These are phyloP conservation scores for Penicillium cinerascens DNA, from an alignment of 495 filamentous ascomycete species.

Conservation along the genomic window DNA sequence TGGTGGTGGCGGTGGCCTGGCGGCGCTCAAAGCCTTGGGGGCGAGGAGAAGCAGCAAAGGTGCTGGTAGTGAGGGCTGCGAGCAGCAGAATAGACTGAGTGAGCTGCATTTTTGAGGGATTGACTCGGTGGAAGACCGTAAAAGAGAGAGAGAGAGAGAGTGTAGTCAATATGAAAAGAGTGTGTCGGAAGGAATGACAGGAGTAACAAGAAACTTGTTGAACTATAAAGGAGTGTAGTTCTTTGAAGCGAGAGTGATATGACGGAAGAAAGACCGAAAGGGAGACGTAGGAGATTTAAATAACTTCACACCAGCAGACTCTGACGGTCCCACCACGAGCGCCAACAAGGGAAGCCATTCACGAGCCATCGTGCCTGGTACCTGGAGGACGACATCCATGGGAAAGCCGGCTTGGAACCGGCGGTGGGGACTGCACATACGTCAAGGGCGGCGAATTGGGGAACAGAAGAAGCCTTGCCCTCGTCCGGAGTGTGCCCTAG, in stretches of 20 bases:
- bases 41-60: conserved; percentile 13
- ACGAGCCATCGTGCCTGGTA: conserved; percentile 17
- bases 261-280: neutral
- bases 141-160: conserved; percentile 1
- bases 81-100: conserved; percentile 38
- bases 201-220: conserved; percentile 20
- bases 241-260: conserved; percentile 16
- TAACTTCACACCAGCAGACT: conserved; percentile 7
- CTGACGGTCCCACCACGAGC: conserved; percentile 6
- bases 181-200: conserved; percentile 21
- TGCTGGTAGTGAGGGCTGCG: conserved; percentile 31
- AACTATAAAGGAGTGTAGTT: conserved; percentile 17
- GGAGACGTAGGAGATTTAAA: conserved; percentile 12
- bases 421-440: conserved; percentile 4
- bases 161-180: neutral
- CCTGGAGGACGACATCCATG: conserved; percentile 14
- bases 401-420: neutral
- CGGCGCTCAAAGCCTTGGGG: conserved; percentile 25
- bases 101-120: conserved; percentile 32
- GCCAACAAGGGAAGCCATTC: conserved; percentile 7
- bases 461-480: conserved; percentile 1
- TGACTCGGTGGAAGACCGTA: conserved; percentile 2
- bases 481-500: neutral
- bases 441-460: conserved; percentile 6
- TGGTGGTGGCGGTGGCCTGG: conserved; percentile 14